Percentiles rank a stretch among this genome's conserved stretches.
Conservation (phyloP, 306 rosid genomes). For the Prinsepia uniflora region DNA sequence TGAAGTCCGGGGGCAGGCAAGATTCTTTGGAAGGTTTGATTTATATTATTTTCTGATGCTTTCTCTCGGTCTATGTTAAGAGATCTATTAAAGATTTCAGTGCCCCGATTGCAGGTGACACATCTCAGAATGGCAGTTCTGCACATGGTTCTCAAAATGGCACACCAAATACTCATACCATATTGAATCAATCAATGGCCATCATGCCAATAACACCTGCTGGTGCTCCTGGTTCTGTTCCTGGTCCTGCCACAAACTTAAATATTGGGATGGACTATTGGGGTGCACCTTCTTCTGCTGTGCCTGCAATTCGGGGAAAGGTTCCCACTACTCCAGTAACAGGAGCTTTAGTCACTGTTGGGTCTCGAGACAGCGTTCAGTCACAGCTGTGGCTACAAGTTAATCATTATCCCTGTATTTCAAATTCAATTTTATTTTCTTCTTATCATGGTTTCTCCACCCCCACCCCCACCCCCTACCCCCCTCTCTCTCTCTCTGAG, state of each 20-base stretch:
- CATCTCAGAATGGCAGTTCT: constrained; percentile 77
- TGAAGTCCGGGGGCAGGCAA: constrained; percentile 74
- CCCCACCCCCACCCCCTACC: no score
- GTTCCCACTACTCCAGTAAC: constrained; percentile 74
- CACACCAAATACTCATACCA: constrained; percentile 55
- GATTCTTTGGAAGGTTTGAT: constrained; percentile 85
- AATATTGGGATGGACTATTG: constrained; percentile 99
- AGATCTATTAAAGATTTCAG: constrained; percentile 19
- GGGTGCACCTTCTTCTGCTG: constrained; percentile 62
- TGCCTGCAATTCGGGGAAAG: constrained; percentile 70
- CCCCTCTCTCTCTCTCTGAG: constrained; percentile 4
- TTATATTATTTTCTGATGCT: constrained; percentile 27
- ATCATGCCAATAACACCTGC: constrained; percentile 55
- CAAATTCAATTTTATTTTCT: neutral
- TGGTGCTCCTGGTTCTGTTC: constrained; percentile 66
- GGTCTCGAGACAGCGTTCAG: constrained; percentile 82
- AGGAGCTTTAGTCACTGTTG: constrained; percentile 68
- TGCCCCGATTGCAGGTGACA: constrained; percentile 52
- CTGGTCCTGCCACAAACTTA: constrained; percentile 90
- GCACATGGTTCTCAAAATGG: constrained; percentile 75
- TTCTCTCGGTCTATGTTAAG: constrained; percentile 9
- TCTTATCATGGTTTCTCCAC: neutral
- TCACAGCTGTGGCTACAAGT: constrained; percentile 94
- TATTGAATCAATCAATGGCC: constrained; percentile 66
- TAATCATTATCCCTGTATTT: constrained; percentile 17